Evolutionary conservation across 2,329 filamentous ascomycete species (phyloP).

Genomic region (Calonectria naviculata): DNA sequence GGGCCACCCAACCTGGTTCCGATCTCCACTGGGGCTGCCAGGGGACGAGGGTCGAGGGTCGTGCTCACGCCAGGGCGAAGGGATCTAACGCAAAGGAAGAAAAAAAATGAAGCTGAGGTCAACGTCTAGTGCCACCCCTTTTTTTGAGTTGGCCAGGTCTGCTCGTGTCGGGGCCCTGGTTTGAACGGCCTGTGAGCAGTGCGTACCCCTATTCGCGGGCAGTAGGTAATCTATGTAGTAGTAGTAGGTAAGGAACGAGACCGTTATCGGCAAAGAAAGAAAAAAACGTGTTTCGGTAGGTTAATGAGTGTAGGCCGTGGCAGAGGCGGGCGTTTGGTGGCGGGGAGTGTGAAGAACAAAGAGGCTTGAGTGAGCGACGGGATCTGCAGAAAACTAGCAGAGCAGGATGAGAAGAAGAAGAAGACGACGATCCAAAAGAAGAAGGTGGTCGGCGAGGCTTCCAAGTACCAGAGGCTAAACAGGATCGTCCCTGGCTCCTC

Average conservation of each 20-base stretch:
- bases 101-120: neutral
- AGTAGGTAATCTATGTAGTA: neutral
- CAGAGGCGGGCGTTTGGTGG: slow-evolving; percentile 2
- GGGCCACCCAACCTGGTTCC: slow-evolving; percentile 25
- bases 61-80: slow-evolving; percentile 4
- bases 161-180: neutral
- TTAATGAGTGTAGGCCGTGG: slow-evolving; percentile 1
- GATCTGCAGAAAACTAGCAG: neutral
- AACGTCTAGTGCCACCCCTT: slow-evolving; percentile 7
- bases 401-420: neutral
- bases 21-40: slow-evolving; percentile 22
- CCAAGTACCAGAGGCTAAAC: neutral
- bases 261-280: neutral
- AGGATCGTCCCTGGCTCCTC: neutral
- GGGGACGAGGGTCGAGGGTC: slow-evolving; percentile 11
- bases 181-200: neutral
- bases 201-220: neutral
- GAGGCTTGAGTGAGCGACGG: neutral
- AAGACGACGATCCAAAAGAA: neutral
- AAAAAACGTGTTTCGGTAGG: neutral
- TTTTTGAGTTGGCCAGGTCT: slow-evolving; percentile 5
- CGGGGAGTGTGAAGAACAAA: neutral
- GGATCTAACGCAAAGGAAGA: slow-evolving; percentile 15
- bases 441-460: neutral
- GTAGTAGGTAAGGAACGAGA: neutral